Evolutionary conservation across 768 basidiomycete species (phyloP).

Genomic region (Tephrocybe sp.): DNA sequence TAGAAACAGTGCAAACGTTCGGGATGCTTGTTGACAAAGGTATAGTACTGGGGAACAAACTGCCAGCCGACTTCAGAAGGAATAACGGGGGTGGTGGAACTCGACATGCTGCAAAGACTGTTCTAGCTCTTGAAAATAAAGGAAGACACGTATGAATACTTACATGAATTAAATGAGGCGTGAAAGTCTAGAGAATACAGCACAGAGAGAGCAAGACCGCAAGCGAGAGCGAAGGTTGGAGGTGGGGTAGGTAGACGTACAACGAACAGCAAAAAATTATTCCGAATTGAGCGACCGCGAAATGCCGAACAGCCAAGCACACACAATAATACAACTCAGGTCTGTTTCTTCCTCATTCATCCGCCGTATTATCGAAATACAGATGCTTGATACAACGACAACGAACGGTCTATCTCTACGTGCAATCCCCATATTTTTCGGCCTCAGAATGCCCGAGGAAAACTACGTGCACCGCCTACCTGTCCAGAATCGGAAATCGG

Average conservation of each 20-base stretch:
- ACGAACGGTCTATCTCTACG: neutral
- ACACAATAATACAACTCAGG: neutral
- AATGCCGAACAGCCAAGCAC: constrained; percentile 5
- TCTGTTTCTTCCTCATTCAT: neutral
- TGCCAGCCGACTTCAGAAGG: constrained; percentile 99
- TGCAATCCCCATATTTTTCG: neutral
- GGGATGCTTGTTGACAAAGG: constrained; percentile 97
- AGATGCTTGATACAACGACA: no score
- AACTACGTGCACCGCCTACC: constrained; percentile 1
- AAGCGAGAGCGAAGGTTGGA: constrained; percentile 21
- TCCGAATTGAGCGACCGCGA: constrained; percentile 16
- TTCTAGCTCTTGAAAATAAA: neutral
- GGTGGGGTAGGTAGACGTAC: constrained; percentile 25
- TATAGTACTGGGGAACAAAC: constrained; percentile 99
- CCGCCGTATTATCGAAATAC: neutral
- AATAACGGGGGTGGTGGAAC: constrained; percentile 54
- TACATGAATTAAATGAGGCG: constrained; percentile 34
- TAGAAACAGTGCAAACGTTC: constrained; percentile 98
- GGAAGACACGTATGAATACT: constrained; percentile 5
- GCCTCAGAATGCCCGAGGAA: constrained; percentile 1
- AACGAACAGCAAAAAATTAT: constrained; percentile 32
- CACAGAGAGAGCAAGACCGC: constrained; percentile 25
- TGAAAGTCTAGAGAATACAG: constrained; percentile 37
- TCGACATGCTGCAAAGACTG: constrained; percentile 31
- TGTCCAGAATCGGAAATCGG: constrained; percentile 18